A percentile compares a stretch with the other conserved stretches of the same genome.
Evolutionary conservation across 2,329 filamentous ascomycete species (phyloP).

Genomic region (Aureobasidium sp.): DNA sequence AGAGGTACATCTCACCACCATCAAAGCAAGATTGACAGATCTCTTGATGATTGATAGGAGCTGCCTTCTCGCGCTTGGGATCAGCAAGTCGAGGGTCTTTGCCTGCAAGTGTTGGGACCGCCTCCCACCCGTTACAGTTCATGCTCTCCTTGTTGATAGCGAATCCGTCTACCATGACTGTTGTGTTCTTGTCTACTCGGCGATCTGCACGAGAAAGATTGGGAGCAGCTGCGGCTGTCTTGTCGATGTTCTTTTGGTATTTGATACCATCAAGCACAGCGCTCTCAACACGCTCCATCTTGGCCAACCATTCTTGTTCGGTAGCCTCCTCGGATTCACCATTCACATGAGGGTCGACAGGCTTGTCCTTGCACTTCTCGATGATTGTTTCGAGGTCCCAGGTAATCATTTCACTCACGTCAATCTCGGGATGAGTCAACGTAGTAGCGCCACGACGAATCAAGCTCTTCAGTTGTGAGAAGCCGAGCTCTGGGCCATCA

Average conservation of each 20-base stretch:
- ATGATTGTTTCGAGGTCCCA: conserved; percentile 49
- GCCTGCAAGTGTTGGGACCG: conserved; percentile 48
- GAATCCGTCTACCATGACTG: conserved; percentile 48
- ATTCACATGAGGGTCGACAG: conserved; percentile 33
- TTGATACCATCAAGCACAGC: conserved; percentile 50
- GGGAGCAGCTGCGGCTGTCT: conserved; percentile 22
- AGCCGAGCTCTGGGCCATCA: conserved; percentile 44
- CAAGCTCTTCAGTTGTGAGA: conserved; percentile 44
- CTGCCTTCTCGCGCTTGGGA: conserved; percentile 40
- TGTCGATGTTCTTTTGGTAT: conserved; percentile 34
- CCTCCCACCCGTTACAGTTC: conserved; percentile 45
- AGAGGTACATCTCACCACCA: conserved; percentile 39
- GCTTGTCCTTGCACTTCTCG: conserved; percentile 45
- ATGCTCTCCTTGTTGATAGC: conserved; percentile 49
- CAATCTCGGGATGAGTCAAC: conserved; percentile 42
- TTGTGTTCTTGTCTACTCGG: conserved; percentile 48
- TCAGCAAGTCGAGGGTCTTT: conserved; percentile 46
- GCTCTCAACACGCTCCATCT: conserved; percentile 49
- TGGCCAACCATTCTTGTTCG: conserved; percentile 47
- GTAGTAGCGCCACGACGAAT: conserved; percentile 47
- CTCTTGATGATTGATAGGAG: conserved; percentile 39
- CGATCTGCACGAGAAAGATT: conserved; percentile 37
- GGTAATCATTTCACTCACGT: conserved; percentile 48
- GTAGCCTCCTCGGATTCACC: conserved; percentile 32
- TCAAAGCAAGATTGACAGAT: conserved; percentile 47